Conservation (phyloP, 257 asterid genomes). For the Jacaranda copaia region DNA sequence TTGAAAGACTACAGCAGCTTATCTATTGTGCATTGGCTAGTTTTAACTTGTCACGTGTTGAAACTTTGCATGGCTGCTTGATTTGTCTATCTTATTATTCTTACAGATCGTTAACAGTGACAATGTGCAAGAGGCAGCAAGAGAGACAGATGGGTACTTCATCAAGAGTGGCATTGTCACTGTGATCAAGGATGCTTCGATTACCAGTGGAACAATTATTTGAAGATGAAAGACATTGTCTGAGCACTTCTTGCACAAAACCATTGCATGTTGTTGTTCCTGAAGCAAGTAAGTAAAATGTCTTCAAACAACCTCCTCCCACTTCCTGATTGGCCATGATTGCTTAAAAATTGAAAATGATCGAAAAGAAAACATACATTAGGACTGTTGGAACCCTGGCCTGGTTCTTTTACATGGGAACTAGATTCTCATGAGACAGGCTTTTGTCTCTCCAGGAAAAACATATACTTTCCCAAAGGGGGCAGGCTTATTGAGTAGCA, state of each 20-base stretch:
- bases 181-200: constrained; percentile 65
- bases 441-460: too few species aligned
- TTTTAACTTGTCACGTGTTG: not conserved
- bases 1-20: not conserved
- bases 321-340: not conserved
- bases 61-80: not conserved
- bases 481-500: not conserved
- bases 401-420: too few species aligned
- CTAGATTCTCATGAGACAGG: too few species aligned
- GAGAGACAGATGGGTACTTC: constrained; percentile 78
- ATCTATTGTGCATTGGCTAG: not conserved
- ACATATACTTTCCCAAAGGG: not conserved
- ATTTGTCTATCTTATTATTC: not conserved
- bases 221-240: constrained; percentile 31
- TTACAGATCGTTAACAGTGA: constrained; percentile 61
- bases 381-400: too few species aligned
- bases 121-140: constrained; percentile 75
- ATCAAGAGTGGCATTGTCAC: constrained; percentile 75
- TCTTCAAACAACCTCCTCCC: not conserved
- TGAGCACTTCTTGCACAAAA: too few species aligned
- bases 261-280: constrained; percentile 2
- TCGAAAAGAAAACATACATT: too few species aligned
- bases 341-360: not conserved
- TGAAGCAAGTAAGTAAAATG: not conserved
- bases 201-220: constrained; percentile 64